phyloP scores from a whole-genome alignment of 148 eudicot genomes.

The Nepenthes mirabilis region DNA sequence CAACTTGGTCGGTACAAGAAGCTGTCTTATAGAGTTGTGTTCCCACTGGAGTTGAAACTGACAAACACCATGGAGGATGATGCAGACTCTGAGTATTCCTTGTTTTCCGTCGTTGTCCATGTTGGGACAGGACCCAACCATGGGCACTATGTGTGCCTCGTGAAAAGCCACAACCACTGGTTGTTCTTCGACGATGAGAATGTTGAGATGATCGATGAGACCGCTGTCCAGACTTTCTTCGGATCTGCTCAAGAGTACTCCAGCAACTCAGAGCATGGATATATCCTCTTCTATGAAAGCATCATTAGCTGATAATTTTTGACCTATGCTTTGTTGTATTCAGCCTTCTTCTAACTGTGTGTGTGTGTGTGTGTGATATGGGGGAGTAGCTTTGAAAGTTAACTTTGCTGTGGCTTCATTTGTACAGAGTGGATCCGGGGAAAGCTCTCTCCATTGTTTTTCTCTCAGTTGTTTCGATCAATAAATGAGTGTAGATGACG shows the following conservation, averaged over 20 bases:
- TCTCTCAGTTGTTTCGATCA: no score
- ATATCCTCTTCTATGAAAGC: slow-evolving; percentile 58
- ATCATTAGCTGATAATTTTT: slow-evolving; percentile 6
- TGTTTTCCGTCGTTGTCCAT: slow-evolving; percentile 71
- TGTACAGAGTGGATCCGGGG: no score
- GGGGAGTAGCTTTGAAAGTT: no score
- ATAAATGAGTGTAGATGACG: no score
- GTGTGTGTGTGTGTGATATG: no score
- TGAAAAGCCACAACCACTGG: slow-evolving; percentile 84
- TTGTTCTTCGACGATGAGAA: slow-evolving; percentile 77
- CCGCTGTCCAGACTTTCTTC: slow-evolving; percentile 71
- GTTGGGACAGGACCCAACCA: slow-evolving; percentile 84
- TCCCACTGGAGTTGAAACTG: slow-evolving; percentile 68
- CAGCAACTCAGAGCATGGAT: slow-evolving; percentile 71
- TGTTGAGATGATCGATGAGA: slow-evolving; percentile 71
- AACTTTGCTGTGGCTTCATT: no score
- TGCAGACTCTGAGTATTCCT: slow-evolving; percentile 61
- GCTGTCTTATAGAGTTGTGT: slow-evolving; percentile 73
- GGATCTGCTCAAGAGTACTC: slow-evolving; percentile 81
- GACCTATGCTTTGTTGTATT: slow-evolving; percentile 1
- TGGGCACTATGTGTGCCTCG: slow-evolving; percentile 78
- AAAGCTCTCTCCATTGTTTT: no score
- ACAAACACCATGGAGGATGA: slow-evolving; percentile 64
- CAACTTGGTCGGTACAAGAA: slow-evolving; percentile 67
- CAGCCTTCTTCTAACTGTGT: no score